Evolutionary conservation across 305 asterid genomes (phyloP).

Genomic region (Fraxinus baroniana): DNA sequence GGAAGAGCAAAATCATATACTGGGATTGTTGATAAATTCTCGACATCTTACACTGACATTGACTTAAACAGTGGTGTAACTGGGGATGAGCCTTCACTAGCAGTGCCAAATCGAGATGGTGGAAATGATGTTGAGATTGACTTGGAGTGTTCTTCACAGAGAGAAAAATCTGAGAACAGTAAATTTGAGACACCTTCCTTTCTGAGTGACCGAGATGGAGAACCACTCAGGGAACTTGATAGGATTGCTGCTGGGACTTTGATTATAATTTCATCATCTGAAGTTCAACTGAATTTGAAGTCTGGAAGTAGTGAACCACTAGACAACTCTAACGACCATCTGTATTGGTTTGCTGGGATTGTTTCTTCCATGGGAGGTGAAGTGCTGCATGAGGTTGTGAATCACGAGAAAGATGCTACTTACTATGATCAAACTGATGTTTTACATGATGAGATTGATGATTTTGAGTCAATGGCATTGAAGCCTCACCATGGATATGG

Average conservation of each 20-base stretch:
- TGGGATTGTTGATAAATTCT: slow-evolving; percentile 9
- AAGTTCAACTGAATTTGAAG: slow-evolving; percentile 11
- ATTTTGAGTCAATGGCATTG: slow-evolving; percentile 4
- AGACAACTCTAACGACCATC: slow-evolving; percentile 24
- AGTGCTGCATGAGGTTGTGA: slow-evolving; percentile 25
- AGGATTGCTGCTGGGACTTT: slow-evolving; percentile 58
- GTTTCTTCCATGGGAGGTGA: slow-evolving; percentile 39
- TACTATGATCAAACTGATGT: slow-evolving; percentile 16
- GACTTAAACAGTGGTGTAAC: slow-evolving; percentile 26
- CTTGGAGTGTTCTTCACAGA: slow-evolving; percentile 58
- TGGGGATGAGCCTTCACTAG: slow-evolving; percentile 26
- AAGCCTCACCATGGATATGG: slow-evolving; percentile 5
- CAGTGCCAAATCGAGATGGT: slow-evolving; percentile 10
- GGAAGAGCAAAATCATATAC: neutral
- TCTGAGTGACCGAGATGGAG: slow-evolving; percentile 22
- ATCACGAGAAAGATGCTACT: slow-evolving; percentile 20
- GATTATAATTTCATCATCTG: slow-evolving; percentile 37
- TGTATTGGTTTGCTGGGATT: slow-evolving; percentile 55
- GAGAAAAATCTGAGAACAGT: slow-evolving; percentile 39
- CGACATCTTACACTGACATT: slow-evolving; percentile 26
- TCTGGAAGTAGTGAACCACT: slow-evolving; percentile 16
- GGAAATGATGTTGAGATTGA: slow-evolving; percentile 25
- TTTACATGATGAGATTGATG: slow-evolving; percentile 7
- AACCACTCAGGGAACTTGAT: slow-evolving; percentile 29
- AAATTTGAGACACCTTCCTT: slow-evolving; percentile 24